These are phyloP conservation scores for Nothophytophthora sp. DNA, from an alignment of 352 stramenopile genomes.

Conservation along the genomic window DNA sequence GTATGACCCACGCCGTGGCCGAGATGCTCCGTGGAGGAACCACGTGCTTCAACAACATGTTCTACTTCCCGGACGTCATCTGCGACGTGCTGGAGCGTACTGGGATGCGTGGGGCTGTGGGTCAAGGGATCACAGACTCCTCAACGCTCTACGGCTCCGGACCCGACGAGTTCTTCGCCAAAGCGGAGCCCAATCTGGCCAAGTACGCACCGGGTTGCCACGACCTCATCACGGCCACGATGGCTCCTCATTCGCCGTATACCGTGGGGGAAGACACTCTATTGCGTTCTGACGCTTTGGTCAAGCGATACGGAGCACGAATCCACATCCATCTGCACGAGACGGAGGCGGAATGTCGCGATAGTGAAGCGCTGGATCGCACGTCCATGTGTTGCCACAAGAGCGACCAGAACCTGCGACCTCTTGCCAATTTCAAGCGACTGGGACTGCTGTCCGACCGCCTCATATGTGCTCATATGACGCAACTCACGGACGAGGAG, in stretches of 20 bases:
- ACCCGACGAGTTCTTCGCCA: conserved; percentile 67
- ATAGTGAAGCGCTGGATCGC: conserved; percentile 55
- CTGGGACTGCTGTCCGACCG: conserved; percentile 65
- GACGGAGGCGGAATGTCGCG: conserved; percentile 69
- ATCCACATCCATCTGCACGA: conserved; percentile 87
- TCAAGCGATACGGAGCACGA: conserved; percentile 45
- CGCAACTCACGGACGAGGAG: conserved; percentile 80
- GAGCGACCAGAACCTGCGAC: conserved; percentile 59
- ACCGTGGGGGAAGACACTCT: conserved; percentile 70
- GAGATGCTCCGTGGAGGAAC: conserved; percentile 85
- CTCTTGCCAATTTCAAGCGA: conserved; percentile 71
- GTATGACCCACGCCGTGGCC: conserved; percentile 62
- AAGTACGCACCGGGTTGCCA: conserved; percentile 43
- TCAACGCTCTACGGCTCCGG: conserved; percentile 48
- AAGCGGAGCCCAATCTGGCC: conserved; percentile 50
- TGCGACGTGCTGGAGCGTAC: conserved; percentile 47
- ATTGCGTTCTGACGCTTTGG: conserved; percentile 32
- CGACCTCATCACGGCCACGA: conserved; percentile 44
- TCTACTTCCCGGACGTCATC: conserved; percentile 70
- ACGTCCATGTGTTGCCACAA: conserved; percentile 75
- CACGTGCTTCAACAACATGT: conserved; percentile 91
- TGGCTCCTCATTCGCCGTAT: conserved; percentile 80
- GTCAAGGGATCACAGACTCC: conserved; percentile 67
- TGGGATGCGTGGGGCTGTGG: conserved; percentile 67
- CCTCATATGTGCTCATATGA: conserved; percentile 71